Conservation (phyloP, 768 basidiomycete species). For the Xerocomus potaroensis region DNA sequence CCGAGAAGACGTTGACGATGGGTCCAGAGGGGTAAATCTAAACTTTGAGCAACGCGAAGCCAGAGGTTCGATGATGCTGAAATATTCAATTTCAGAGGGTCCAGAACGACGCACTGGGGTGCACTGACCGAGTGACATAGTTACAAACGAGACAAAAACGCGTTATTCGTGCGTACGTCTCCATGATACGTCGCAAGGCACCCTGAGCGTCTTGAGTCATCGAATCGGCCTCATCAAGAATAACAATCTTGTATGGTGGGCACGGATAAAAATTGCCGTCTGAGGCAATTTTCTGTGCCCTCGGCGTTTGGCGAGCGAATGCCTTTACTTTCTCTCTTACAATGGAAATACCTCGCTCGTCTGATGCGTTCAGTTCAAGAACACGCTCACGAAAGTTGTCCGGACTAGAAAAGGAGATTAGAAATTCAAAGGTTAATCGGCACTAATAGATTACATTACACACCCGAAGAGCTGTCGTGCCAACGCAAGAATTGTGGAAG, state of each 20-base stretch:
- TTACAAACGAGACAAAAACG: constrained; percentile 98
- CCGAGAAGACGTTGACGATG: constrained; percentile 66
- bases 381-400: constrained; percentile 93
- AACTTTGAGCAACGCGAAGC: constrained; percentile 99
- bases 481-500: constrained; percentile 94
- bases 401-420: constrained; percentile 53
- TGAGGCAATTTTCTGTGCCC: constrained; percentile 67
- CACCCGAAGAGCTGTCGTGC: constrained; percentile 93
- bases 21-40: constrained; percentile 90
- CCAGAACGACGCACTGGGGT: background rate
- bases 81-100: constrained; percentile 1
- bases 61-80: constrained; percentile 95
- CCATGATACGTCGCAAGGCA: constrained; percentile 97
- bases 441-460: constrained; percentile 27
- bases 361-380: constrained; percentile 96
- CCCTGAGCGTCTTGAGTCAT: constrained; percentile 99
- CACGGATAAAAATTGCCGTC: constrained; percentile 87
- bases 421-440: background rate
- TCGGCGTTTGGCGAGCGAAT: constrained; percentile 90
- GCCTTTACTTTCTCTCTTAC: constrained; percentile 99
- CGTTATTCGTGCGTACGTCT: constrained; percentile 95
- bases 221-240: constrained; percentile 97
- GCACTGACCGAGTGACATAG: constrained; percentile 90
- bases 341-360: constrained; percentile 95
- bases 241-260: constrained; percentile 98